A percentile compares a stretch with the other conserved stretches of the same genome.
These are phyloP conservation scores for Scheffersomyces insectosa DNA, from an alignment of 1,139 yeast genomes.

Conservation along the genomic window DNA sequence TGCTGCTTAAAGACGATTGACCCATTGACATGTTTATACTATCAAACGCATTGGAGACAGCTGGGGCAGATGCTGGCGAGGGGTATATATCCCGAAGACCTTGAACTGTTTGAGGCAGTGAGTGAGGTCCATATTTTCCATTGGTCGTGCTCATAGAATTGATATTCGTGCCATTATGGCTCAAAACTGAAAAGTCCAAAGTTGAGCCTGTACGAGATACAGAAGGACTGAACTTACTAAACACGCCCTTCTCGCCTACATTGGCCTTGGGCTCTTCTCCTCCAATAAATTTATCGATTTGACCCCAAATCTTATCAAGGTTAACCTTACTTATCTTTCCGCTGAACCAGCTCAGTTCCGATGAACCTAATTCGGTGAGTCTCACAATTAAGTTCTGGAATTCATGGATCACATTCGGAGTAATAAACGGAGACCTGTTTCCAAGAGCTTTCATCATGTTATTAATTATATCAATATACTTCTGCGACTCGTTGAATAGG, in stretches of 20 bases:
- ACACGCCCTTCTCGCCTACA: conserved; percentile 54
- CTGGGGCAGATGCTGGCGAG: conserved; percentile 6
- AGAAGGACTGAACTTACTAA: conserved; percentile 72
- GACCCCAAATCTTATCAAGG: conserved; percentile 85
- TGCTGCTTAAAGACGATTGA: too few species aligned
- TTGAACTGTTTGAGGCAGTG: too few species aligned
- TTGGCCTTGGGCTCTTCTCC: conserved; percentile 65
- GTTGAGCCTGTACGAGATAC: conserved; percentile 56
- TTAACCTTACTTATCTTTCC: conserved; percentile 71
- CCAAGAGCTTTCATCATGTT: conserved; percentile 38
- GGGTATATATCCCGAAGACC: too few species aligned
- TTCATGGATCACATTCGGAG: conserved; percentile 34
- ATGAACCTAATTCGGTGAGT: conserved; percentile 42
- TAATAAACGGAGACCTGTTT: conserved; percentile 41
- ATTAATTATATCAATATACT: conserved; percentile 55
- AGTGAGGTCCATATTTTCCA: too few species aligned
- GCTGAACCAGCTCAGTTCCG: conserved; percentile 59
- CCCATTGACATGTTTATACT: neutral
- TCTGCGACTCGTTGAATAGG: conserved; percentile 53
- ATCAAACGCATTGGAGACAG: conserved; percentile 6
- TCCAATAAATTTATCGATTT: conserved; percentile 85
- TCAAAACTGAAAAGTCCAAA: conserved; percentile 36
- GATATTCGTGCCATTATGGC: neutral
- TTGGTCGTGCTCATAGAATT: too few species aligned
- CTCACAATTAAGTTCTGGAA: conserved; percentile 45